Percentiles rank a stretch among this genome's conserved stretches.
These are phyloP conservation scores for Bruguiera hainesii DNA, from an alignment of 441 rosid species.

Conservation along the genomic window DNA sequence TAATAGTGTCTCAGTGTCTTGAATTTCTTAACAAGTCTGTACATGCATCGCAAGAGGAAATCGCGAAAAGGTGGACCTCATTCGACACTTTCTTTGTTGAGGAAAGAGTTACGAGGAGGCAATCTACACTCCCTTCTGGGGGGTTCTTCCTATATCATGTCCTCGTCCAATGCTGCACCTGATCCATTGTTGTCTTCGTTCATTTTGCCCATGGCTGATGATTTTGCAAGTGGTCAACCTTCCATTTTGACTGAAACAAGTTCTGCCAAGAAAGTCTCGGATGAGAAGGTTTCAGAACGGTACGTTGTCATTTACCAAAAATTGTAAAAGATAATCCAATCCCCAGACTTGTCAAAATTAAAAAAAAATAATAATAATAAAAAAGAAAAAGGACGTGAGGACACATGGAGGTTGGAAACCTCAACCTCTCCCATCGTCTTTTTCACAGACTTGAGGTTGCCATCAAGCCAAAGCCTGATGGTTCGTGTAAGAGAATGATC, in stretches of 20 bases:
- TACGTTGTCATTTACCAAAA: conserved; percentile 20
- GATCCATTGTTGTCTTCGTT: conserved; percentile 89
- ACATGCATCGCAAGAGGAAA: conserved; percentile 90
- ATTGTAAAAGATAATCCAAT: background rate
- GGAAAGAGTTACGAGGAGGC: conserved; percentile 87
- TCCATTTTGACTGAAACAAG: conserved; percentile 40
- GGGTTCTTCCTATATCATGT: conserved; percentile 57
- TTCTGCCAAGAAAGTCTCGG: conserved; percentile 44
- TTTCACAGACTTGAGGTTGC: too few species aligned
- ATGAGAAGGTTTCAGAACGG: conserved; percentile 48
- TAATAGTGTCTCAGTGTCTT: background rate
- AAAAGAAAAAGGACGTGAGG: too few species aligned
- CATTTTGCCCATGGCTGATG: conserved; percentile 70
- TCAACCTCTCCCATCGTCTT: too few species aligned
- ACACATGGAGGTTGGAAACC: too few species aligned
- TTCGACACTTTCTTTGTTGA: conserved; percentile 71
- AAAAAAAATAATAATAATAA: too few species aligned
- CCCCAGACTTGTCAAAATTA: too few species aligned
- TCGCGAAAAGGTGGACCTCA: conserved; percentile 73
- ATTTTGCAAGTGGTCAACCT: conserved; percentile 37
- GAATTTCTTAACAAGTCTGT: conserved; percentile 51
- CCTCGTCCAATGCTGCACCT: conserved; percentile 72
- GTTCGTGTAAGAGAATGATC: too few species aligned
- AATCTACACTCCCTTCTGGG: conserved; percentile 73
- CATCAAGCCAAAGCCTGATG: too few species aligned